Evolutionary conservation across 176 grass and related monocot genomes (phyloP).

Genomic region (Rhynchospora breviuscula): DNA sequence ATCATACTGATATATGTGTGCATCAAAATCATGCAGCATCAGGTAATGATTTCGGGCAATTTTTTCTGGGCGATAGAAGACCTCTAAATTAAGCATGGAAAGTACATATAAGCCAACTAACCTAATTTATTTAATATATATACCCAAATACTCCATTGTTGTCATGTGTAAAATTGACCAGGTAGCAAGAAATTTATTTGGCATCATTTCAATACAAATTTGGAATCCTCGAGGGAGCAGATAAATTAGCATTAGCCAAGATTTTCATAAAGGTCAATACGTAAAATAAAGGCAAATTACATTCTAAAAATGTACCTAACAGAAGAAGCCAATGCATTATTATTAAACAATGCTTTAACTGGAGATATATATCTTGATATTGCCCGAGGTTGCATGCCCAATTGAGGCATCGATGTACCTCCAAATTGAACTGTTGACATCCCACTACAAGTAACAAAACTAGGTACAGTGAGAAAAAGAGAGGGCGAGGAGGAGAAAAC

Average conservation of each 20-base stretch:
- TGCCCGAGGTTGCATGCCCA: constrained; percentile 44
- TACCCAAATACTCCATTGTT: neutral
- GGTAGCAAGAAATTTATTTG: neutral
- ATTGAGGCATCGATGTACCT: constrained; percentile 45
- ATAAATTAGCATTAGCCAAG: neutral
- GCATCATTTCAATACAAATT: neutral
- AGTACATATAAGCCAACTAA: neutral
- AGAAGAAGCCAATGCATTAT: constrained; percentile 22
- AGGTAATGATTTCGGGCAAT: too few relatives aligned
- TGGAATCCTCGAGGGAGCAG: neutral
- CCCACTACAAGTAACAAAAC: constrained; percentile 11
- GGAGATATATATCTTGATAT: constrained; percentile 20
- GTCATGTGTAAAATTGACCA: neutral
- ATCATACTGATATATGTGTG: too few relatives aligned
- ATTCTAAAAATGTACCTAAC: constrained; percentile 27
- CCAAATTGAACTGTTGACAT: constrained; percentile 56
- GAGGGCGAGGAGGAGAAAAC: neutral
- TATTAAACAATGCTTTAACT: constrained; percentile 22
- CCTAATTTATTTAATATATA: neutral
- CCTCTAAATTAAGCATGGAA: neutral
- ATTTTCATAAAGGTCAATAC: neutral
- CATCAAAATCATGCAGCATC: too few relatives aligned
- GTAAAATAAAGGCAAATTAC: neutral
- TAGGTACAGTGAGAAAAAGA: neutral
- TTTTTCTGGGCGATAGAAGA: too few relatives aligned